Evolutionary conservation across 2,329 filamentous ascomycete genomes (phyloP).

Genomic region (Diaporthe sp.): DNA sequence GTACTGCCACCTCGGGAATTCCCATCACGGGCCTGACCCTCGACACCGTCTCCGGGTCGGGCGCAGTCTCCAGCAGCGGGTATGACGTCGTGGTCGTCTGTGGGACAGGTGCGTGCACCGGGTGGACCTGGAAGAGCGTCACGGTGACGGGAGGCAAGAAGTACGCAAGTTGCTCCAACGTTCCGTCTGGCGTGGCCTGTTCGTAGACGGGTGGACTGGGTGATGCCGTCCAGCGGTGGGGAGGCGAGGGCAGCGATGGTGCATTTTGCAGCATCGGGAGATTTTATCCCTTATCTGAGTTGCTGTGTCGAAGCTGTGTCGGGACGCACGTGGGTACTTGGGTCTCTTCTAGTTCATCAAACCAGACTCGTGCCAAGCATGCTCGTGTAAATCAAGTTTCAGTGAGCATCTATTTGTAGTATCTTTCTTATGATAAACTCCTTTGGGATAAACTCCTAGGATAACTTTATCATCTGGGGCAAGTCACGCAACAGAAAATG

Average conservation of each 20-base stretch:
- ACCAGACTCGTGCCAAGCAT: too few relatives aligned
- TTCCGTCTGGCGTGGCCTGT: slow-evolving; percentile 37
- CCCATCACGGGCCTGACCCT: slow-evolving; percentile 40
- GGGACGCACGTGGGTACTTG: background rate
- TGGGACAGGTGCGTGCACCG: slow-evolving; percentile 34
- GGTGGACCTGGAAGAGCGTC: slow-evolving; percentile 40
- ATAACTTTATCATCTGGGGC: background rate
- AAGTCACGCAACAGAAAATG: background rate
- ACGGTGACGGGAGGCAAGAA: slow-evolving; percentile 39
- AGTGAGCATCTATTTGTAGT: background rate
- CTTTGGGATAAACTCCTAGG: too few relatives aligned
- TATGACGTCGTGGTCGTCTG: slow-evolving; percentile 40
- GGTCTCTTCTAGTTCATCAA: background rate
- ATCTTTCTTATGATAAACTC: background rate
- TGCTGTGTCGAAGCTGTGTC: background rate
- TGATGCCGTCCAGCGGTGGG: background rate
- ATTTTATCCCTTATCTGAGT: background rate
- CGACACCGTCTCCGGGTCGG: slow-evolving; percentile 35
- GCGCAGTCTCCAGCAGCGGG: slow-evolving; percentile 36
- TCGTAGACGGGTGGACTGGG: background rate
- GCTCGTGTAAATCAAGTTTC: too few relatives aligned
- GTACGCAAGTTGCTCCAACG: slow-evolving; percentile 31
- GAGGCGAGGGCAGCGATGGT: too few relatives aligned
- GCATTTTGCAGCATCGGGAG: too few relatives aligned
- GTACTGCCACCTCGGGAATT: slow-evolving; percentile 36